Base-by-base conservation (phyloP, 495 filamentous ascomycete species). In the Penicillium coprophilum region DNA sequence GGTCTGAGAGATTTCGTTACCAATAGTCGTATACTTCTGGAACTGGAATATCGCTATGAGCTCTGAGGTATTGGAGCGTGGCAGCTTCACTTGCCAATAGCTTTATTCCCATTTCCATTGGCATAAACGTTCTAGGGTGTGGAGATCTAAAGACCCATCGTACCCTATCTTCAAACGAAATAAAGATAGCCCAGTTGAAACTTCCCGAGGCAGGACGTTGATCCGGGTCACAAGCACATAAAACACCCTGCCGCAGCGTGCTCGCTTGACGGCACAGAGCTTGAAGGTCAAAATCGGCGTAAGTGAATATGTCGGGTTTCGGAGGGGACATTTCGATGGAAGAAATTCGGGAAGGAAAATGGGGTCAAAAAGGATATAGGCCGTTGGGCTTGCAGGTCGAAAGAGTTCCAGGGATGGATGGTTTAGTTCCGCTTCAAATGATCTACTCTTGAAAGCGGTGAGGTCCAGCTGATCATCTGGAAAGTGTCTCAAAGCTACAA, bases 101-200 rank as follows among this genome's bases (percentile, higher is more conserved):
- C 52, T 61, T 63, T n/a, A 15, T 30, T 8, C 28, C 55, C 15
- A 54, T 57, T 44, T 67, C 64, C n/a, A 57, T 51, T 46, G 61
- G 41, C 53, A 63, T 61, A 27, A 47, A 60, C 1, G 24, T 15
- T 47, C 47, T 52, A 5, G 19, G 21, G 20, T 46, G 51, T 32
- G 67, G 62, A n/a, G 64, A 65, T 55, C 67, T 48, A n/a, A 67
- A 63, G 2, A 67, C 55, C 64, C 67, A 70, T 59, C 47, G 41
- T 34, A 65, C 46, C 17, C 60, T 43, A 27, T 70, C 67, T 38
- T 65, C 61, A 45, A 70, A 70, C 12, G 51, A 50, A 46, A 70
- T 44, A 34, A 64, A 63, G 39, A 68, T 34, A 46, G 60, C 62
- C 64, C 62, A 70, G 52, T 70, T 65, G 52, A 67, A 65, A 44